Evolutionary conservation across 2,329 filamentous ascomycete species (phyloP), one percentile per base, ranked within the genome.

Genomic region (Lasiodiplodia sp.): DNA sequence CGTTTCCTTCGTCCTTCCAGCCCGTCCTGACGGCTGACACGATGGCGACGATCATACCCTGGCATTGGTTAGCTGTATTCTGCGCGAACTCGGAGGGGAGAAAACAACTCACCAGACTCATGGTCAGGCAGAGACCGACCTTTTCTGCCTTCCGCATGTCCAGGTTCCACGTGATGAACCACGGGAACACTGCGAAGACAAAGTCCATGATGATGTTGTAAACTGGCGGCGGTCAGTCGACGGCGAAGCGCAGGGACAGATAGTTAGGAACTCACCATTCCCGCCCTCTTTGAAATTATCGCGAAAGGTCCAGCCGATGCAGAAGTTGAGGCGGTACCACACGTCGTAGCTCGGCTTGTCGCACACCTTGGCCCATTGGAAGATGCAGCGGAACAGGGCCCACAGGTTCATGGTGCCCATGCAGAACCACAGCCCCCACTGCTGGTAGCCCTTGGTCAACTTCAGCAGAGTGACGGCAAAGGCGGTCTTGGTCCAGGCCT

Each of bases 161-260:
- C 55, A 86, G 70, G 2, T 78, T 78, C 75, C 82, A 83, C 0
- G 82, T 84, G 23, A 86, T 81, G 25, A 84, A 71, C 84, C 84
- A 86, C 3, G 85, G 85, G 64, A 86, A 84, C 10, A 76, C 67
- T 0, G 85, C 84, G 71, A 87, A 82, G 0, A 84, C 71, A 51
- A 86, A 85, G 69, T 87, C 85, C 82, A 86, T 86, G 34, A 86
- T 77, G 67, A 86, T 83, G 72, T 86, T 86, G 73, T 85, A 86
- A 5, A 84, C 83, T 86, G 69, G 1, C 6, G 12, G 47, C 60
- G 70, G 74, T 72, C n/a, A 53, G 47, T 25, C 16, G 14, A 31
- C 38, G 69, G 64, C 58, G 67, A 69, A 66, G n/a, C n/a, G n/a
- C n/a, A n/a, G n/a, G n/a, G n/a, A n/a, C n/a, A n/a, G n/a, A n/a